Evolutionary conservation across 2,329 filamentous ascomycete genomes (phyloP).

Genomic region (Fusarium devonianum): DNA sequence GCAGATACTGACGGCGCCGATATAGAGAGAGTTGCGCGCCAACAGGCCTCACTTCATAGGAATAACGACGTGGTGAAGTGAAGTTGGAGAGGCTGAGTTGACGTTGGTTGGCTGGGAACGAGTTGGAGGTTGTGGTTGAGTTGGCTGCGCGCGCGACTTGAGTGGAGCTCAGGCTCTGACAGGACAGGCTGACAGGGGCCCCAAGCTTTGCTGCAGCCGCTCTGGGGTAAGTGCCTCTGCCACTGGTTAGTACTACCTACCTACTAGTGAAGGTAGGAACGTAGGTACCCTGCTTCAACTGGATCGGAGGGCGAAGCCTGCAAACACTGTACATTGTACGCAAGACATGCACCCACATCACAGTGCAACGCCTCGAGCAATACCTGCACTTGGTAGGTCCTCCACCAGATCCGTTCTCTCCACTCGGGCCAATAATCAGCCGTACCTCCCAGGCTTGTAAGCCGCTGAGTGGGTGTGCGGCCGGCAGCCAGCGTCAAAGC

Average conservation of each 20-base stretch:
- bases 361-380: no score
- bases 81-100: constrained; percentile 44
- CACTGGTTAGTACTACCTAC: not conserved
- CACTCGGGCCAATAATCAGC: constrained; percentile 14
- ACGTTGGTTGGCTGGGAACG: constrained; percentile 25
- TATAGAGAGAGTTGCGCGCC: constrained; percentile 33
- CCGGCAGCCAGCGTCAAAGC: constrained; percentile 27
- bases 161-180: constrained; percentile 20
- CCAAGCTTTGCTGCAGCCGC: constrained; percentile 11
- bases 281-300: constrained; percentile 3
- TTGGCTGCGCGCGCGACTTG: constrained; percentile 31
- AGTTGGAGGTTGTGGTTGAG: constrained; percentile 33
- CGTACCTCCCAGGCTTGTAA: no score
- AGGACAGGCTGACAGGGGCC: constrained; percentile 3
- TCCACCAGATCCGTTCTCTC: not conserved
- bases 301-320: no score
- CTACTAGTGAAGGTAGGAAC: not conserved
- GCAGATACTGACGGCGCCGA: constrained; percentile 36
- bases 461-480: no score
- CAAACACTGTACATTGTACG: no score
- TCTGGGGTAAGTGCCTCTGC: constrained; percentile 24
- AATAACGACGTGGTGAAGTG: constrained; percentile 34
- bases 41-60: constrained; percentile 34
- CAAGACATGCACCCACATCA: no score
- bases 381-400: no score